A percentile compares a stretch with the other conserved stretches of the same genome.
These are phyloP conservation scores for Ceratobasidium sp. DNA, from an alignment of 1,284 basidiomycete genomes.

Conservation along the genomic window DNA sequence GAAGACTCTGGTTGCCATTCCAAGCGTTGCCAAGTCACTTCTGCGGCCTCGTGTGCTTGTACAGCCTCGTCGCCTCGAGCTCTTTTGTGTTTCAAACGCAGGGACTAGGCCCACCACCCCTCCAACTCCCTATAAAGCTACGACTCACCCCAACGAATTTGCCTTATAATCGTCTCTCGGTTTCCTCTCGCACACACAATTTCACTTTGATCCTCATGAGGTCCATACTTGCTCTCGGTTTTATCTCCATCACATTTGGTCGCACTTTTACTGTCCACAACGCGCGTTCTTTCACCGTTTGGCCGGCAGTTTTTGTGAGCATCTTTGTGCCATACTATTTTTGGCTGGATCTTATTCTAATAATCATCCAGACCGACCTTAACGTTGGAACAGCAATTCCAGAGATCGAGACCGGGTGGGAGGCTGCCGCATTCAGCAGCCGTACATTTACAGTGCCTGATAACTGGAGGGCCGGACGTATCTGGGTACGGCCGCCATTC, in stretches of 20 bases:
- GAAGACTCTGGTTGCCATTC: no score
- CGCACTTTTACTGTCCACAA: conserved; percentile 45
- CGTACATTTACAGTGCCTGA: conserved; percentile 42
- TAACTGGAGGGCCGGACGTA: conserved; percentile 49
- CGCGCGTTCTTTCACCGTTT: conserved; percentile 38
- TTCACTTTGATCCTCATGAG: conserved; percentile 7
- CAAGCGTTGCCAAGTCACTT: no score
- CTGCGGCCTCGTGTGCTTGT: no score
- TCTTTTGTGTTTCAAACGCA: no score
- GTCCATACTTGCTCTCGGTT: conserved; percentile 10
- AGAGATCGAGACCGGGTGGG: conserved; percentile 27
- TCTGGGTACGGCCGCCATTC: conserved; percentile 47
- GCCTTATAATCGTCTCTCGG: no score
- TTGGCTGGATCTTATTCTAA: neutral
- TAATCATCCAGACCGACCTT: conserved; percentile 23
- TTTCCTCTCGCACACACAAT: no score
- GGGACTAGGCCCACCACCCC: no score
- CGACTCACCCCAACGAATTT: no score
- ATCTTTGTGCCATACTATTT: neutral
- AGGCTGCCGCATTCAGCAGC: conserved; percentile 36
- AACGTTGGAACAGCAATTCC: conserved; percentile 26
- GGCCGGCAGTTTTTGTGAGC: conserved; percentile 9
- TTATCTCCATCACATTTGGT: conserved; percentile 8
- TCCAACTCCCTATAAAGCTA: no score
- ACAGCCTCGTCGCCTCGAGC: no score